Conservation (phyloP, 2,329 filamentous ascomycete genomes). For the Alternaria postmessia region DNA sequence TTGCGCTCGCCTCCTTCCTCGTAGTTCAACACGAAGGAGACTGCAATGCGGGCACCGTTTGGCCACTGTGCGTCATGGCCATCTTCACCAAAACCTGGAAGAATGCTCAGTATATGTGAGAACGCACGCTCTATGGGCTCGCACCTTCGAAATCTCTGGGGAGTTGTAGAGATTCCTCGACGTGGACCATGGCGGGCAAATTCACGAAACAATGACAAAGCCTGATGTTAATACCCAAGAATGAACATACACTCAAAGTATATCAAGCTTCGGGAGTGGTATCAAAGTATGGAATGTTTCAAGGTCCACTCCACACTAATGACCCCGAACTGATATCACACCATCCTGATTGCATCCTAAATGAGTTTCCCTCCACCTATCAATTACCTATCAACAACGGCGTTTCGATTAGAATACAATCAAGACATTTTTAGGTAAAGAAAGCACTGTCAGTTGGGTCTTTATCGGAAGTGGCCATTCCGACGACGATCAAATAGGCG, state of each 20-base stretch:
- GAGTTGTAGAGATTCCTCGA: conserved; percentile 46
- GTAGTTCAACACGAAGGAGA: conserved; percentile 52
- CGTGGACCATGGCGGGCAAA: conserved; percentile 35
- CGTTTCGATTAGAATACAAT: neutral
- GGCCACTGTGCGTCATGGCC: conserved; percentile 50
- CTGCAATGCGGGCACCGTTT: conserved; percentile 48
- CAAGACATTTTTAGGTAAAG: neutral
- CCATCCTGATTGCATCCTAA: neutral
- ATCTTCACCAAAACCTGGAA: conserved; percentile 49
- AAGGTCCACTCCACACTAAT: neutral
- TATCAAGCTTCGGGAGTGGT: neutral
- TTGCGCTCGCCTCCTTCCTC: conserved; percentile 47
- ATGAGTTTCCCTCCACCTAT: neutral
- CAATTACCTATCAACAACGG: neutral
- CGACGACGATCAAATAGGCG: conserved; percentile 7
- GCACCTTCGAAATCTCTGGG: conserved; percentile 51
- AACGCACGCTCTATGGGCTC: neutral
- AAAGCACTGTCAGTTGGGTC: neutral
- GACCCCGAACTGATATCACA: neutral
- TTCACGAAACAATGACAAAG: neutral
- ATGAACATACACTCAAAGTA: neutral
- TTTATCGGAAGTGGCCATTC: conserved; percentile 10
- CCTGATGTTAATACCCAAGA: neutral
- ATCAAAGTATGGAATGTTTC: neutral
- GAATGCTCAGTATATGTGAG: neutral